Evolutionary conservation across 2,329 filamentous ascomycete genomes (phyloP), one percentile per base, ranked within the genome.

Genomic region (Sporothrix inflata): DNA sequence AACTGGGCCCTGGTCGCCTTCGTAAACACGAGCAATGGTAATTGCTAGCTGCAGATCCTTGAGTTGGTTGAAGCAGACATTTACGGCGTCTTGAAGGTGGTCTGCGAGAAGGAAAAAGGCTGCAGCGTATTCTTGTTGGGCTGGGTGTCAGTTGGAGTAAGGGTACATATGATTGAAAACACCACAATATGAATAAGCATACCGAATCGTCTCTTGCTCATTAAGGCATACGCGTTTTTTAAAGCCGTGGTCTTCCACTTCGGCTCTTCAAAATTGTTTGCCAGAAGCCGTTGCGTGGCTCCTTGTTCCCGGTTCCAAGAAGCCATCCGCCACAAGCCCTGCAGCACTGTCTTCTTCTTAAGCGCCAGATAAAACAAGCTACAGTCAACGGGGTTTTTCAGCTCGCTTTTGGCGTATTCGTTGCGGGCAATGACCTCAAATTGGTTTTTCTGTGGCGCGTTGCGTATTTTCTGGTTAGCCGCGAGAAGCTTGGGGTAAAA

Each of bases 291-390:
- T 73, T 91, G 88, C 0, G 96, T 99, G 0, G 92, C 90, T 2
- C 81, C 84, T 81, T 98, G 96, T 80, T 99, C 97, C 72, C 87
- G 89, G 77, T 97, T 92, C 91, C 96, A 96, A 53, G 85, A 89
- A 6, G 96, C 94, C 88, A 98, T 98, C 21, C 97, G 90, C 96
- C 96, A 99, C 0, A 99, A 85, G 0, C 94, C 94, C 75, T 97
- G 89, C 1, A 99, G 87, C 0, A 98, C 92, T 2, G 92, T 87
- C 81, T 99, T 99, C 84, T 98, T 98, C 75, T 87, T 89, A 14
- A 99, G 86, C 0, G 97, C 95, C 21, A 99, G 86, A 79, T 98
- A 99, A 82, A 92, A 97, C 9, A 99, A 83, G 75, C 91, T 93
- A 81, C 96, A 98, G 77, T 97, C 92, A 9, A 97, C 89, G 0